Conservation (phyloP, 768 basidiomycete genomes). For the Fomitopsis serialis region DNA sequence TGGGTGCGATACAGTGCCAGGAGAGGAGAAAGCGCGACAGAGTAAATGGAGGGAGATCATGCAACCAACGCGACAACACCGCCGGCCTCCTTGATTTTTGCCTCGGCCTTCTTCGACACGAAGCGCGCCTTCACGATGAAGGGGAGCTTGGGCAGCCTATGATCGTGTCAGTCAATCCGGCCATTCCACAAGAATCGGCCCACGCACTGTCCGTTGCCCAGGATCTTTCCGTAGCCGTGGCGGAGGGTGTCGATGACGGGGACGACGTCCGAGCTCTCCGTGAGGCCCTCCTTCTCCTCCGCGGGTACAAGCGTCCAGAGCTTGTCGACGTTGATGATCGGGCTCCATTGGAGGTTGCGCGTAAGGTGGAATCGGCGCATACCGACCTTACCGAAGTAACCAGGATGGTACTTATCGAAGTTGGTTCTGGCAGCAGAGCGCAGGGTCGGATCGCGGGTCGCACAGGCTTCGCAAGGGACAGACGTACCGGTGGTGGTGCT, state of each 20-base stretch:
- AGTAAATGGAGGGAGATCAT: conserved; percentile 36
- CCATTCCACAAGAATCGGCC: background rate
- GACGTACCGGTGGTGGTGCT: conserved; percentile 95
- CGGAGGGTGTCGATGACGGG: conserved; percentile 89
- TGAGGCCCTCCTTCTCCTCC: conserved; percentile 76
- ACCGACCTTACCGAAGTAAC: conserved; percentile 99
- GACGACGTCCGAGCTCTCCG: conserved; percentile 72
- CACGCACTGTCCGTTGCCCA: conserved; percentile 87
- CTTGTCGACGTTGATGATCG: conserved; percentile 98
- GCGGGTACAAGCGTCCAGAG: conserved; percentile 87
- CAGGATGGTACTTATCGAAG: conserved; percentile 99
- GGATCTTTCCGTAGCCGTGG: conserved; percentile 86
- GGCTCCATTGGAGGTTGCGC: conserved; percentile 86
- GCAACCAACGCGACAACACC: conserved; percentile 93
- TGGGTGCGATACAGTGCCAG: conserved; percentile 13
- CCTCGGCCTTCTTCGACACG: conserved; percentile 85
- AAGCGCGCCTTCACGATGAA: conserved; percentile 99
- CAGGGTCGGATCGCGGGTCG: background rate
- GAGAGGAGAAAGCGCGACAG: conserved; percentile 19
- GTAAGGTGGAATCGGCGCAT: conserved; percentile 98
- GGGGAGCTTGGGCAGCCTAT: conserved; percentile 80
- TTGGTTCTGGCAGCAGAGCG: conserved; percentile 57
- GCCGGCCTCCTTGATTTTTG: conserved; percentile 89
- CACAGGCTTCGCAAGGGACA: background rate
- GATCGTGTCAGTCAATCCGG: background rate